Evolutionary conservation across 2,329 filamentous ascomycete genomes (phyloP).

Genomic region (Neonectria coccinea): DNA sequence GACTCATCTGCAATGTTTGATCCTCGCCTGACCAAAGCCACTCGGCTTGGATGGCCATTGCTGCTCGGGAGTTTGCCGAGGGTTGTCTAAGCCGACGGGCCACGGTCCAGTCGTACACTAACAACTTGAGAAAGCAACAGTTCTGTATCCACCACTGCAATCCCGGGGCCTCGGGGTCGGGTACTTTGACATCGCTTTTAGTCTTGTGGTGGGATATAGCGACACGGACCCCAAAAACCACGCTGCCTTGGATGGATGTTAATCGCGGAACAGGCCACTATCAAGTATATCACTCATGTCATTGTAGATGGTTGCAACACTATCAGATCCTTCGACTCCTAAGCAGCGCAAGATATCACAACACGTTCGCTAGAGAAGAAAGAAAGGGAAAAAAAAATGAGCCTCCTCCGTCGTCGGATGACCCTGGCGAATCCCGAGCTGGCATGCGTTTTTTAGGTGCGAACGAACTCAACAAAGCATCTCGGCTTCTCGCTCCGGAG

Average conservation of each 20-base stretch:
- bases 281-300: conserved; percentile 4
- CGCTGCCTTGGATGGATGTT: not conserved
- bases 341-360: not conserved
- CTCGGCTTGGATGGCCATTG: not conserved
- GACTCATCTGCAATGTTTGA: not conserved
- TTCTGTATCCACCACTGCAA: conserved; percentile 6
- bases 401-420: conserved; percentile 4
- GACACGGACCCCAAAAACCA: conserved; percentile 3
- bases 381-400: too few species aligned
- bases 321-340: not conserved
- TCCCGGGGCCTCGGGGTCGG: not conserved
- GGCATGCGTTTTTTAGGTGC: not conserved
- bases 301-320: not conserved
- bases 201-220: not conserved
- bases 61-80: conserved; percentile 17
- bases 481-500: not conserved
- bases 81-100: conserved; percentile 2
- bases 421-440: not conserved
- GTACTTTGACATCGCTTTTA: not conserved
- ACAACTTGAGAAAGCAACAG: not conserved
- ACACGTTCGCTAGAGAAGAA: not conserved
- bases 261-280: not conserved
- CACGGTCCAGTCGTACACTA: not conserved
- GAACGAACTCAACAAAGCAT: not conserved
- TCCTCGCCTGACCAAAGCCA: not conserved